Base-by-base conservation (phyloP, 75 land plant genomes). In the Chamaecyparis obtusa region DNA sequence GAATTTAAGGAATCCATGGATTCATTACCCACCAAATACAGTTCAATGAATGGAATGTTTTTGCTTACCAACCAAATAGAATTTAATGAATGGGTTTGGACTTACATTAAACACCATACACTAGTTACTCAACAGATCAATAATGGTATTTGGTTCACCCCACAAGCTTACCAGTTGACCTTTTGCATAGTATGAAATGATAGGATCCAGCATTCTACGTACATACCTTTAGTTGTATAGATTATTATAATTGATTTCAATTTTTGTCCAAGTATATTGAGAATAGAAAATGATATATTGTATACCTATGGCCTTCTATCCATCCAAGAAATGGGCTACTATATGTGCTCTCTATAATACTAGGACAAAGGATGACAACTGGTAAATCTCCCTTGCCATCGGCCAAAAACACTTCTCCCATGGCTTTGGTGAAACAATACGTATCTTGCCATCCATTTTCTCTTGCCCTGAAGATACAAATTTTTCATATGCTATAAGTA, bases 231-330 rank as follows among this genome's bases (percentile, higher is more conserved):
- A 16, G 21, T 3, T 56, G 5, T 3, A 17, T 56, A 56, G 17
- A 56, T 17, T 16, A 7, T 19, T 69, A 69, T 0, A 69, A 7
- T 2, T 24, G 74, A 24, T 9, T 69, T 69, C 30, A 69, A 7
- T 7, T 67, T 5, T 69, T 69, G 0, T 56, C 15, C 60, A 27
- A 33, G 7, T 69, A 69, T 69, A 27, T 69, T 17, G 74, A 69
- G n/a, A 27, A 24, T 27, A 27, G n/a, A 27, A 24, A 69, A 69
- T 9, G 24, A 24, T 5, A 69, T 7, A 13, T 11, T 36, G 16
- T 60, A 85, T 85, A 94, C 99, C 97, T 91, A 87, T 93, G 93
- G 39, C 99, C 99, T 93, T 97, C 97, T 93, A 97, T 97, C 99
- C 99, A 97, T 27, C 99, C 99, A 17, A 96, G 93, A 86, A 95